Percentiles rank a stretch among this genome's conserved stretches.
Evolutionary conservation across 164 flowering plant genomes (phyloP).

Genomic region (Dillenia turbinata): DNA sequence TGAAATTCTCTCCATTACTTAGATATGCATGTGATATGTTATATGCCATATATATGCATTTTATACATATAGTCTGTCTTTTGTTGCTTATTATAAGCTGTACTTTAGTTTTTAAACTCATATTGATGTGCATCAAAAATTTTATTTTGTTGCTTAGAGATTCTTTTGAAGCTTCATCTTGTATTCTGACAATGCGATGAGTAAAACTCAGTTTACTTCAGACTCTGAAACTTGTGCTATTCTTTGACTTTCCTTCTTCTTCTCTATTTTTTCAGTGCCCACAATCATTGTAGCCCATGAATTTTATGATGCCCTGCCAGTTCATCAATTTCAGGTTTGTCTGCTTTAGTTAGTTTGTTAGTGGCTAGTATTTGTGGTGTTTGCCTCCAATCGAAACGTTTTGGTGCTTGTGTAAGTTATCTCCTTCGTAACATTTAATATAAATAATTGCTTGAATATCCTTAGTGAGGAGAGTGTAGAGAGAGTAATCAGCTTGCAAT

Average conservation of each 20-base stretch:
- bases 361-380: not conserved
- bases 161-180: not conserved
- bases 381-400: too few relatives aligned
- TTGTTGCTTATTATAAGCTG: too few relatives aligned
- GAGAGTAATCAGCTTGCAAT: too few relatives aligned
- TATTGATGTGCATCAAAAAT: not conserved
- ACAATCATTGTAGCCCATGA: conserved; percentile 87
- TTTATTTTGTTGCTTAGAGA: not conserved
- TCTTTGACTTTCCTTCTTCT: not conserved
- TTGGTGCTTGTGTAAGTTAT: too few relatives aligned
- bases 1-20: not conserved
- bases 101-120: not conserved
- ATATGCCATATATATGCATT: not conserved
- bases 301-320: conserved; percentile 90
- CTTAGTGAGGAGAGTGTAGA: not conserved
- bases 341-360: conserved; percentile 2
- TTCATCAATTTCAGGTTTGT: conserved; percentile 96
- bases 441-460: not conserved
- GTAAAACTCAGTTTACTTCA: not conserved
- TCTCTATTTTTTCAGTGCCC: conserved; percentile 51
- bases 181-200: not conserved
- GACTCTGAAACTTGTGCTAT: not conserved
- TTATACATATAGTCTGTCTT: too few relatives aligned
- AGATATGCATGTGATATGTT: not conserved
- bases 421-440: too few relatives aligned